These are phyloP conservation scores for Zelopaecilomyces penicillatus DNA, from an alignment of 2,329 filamentous ascomycete species.

Conservation along the genomic window DNA sequence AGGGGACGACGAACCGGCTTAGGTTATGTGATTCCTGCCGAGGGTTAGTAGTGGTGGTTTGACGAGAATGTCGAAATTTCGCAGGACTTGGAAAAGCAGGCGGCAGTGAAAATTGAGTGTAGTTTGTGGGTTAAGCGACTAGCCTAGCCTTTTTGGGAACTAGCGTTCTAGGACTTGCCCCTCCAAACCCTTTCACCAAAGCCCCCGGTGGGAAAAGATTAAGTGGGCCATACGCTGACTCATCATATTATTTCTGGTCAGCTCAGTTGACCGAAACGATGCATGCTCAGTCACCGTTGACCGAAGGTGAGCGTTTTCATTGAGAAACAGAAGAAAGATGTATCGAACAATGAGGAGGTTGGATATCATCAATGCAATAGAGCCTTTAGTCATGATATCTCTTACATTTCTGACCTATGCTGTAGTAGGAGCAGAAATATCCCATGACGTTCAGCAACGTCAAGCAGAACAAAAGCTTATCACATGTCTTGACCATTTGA, in stretches of 20 bases:
- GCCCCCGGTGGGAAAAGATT: background rate
- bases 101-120: slow-evolving; percentile 27
- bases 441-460: too few species aligned
- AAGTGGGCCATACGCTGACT: slow-evolving; percentile 14
- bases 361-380: too few species aligned
- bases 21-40: slow-evolving; percentile 26
- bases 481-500: too few species aligned
- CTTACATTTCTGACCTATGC: too few species aligned
- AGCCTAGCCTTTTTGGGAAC: slow-evolving; percentile 16
- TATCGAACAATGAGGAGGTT: too few species aligned
- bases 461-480: too few species aligned
- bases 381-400: too few species aligned
- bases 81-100: slow-evolving; percentile 19
- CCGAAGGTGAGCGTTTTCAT: too few species aligned
- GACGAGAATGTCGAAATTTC: slow-evolving; percentile 23
- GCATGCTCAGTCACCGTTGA: too few species aligned
- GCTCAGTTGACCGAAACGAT: too few species aligned
- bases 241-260: slow-evolving; percentile 9
- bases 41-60: slow-evolving; percentile 26
- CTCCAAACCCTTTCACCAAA: slow-evolving; percentile 20
- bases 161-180: slow-evolving; percentile 23
- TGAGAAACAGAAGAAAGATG: too few species aligned
- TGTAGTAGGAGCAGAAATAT: too few species aligned
- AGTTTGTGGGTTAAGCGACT: slow-evolving; percentile 32
- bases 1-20: slow-evolving; percentile 29